Evolutionary conservation across 441 rosid genomes (phyloP).

Genomic region (Jatropha multifida): DNA sequence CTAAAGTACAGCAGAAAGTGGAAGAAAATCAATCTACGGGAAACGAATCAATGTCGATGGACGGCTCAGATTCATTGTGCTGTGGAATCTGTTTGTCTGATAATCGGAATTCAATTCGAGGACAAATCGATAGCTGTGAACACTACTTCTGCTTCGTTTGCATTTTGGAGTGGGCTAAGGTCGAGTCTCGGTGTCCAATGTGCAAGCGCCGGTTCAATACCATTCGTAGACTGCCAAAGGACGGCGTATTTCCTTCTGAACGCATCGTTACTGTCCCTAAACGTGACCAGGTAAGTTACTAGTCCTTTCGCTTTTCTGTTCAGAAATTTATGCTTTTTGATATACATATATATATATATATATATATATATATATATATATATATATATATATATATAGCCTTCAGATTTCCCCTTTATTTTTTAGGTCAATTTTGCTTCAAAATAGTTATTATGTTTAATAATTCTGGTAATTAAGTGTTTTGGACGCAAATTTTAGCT

Average conservation of each 20-base stretch:
- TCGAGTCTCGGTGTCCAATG: conserved; percentile 60
- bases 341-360: too few species aligned
- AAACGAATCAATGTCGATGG: conserved; percentile 3
- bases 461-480: not conserved
- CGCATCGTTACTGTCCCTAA: conserved; percentile 40
- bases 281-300: conserved; percentile 46
- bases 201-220: conserved; percentile 54
- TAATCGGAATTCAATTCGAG: conserved; percentile 40
- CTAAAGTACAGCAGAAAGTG: not conserved
- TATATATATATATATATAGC: not conserved
- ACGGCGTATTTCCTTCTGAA: conserved; percentile 36
- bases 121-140: conserved; percentile 50
- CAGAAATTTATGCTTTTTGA: too few species aligned
- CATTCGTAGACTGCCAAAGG: conserved; percentile 39
- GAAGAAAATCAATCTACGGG: not conserved
- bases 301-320: not conserved
- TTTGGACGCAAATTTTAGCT: not conserved
- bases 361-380: not conserved
- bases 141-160: conserved; percentile 68
- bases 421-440: not conserved
- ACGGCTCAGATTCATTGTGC: conserved; percentile 5
- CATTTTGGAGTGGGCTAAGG: conserved; percentile 65
- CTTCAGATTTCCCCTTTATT: not conserved
- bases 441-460: not conserved
- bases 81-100: conserved; percentile 59